A percentile compares a stretch with the other conserved stretches of the same genome.
These are phyloP conservation scores for Boletellus ananas DNA, from an alignment of 768 basidiomycete genomes.

Conservation along the genomic window DNA sequence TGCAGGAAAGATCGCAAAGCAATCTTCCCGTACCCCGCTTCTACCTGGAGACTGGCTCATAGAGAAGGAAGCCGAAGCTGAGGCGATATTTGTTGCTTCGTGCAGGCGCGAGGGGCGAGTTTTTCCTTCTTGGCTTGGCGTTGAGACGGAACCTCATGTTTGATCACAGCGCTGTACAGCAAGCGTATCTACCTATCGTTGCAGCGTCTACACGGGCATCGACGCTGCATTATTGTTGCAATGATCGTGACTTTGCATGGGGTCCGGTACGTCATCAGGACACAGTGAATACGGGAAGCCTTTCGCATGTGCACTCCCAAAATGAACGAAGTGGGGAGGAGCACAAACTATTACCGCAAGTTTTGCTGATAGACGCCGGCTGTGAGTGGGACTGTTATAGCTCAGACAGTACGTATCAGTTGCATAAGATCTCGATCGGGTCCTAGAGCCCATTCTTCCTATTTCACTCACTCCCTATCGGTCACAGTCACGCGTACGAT, in stretches of 20 bases:
- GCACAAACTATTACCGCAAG: constrained; percentile 56
- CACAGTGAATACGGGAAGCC: constrained; percentile 47
- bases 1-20: constrained; percentile 48
- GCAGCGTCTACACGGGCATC: constrained; percentile 84
- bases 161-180: constrained; percentile 62
- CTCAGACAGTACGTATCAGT: constrained; percentile 47
- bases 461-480: background rate
- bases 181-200: constrained; percentile 92
- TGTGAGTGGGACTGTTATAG: constrained; percentile 81
- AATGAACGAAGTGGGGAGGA: background rate
- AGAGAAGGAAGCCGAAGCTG: constrained; percentile 89
- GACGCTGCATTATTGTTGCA: constrained; percentile 93
- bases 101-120: constrained; percentile 84
- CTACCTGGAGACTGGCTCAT: constrained; percentile 85
- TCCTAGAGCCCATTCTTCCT: background rate
- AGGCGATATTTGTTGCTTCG: constrained; percentile 88
- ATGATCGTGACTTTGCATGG: constrained; percentile 84
- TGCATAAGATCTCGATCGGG: background rate
- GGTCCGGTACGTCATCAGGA: constrained; percentile 61
- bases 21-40: constrained; percentile 40
- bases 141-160: background rate
- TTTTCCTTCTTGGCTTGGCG: background rate
- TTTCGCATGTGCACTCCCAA: constrained; percentile 37
- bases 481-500: constrained; percentile 67
- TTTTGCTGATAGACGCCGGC: constrained; percentile 90